Evolutionary conservation across 2,329 filamentous ascomycete genomes (phyloP).

Genomic region (Penicillium oxalicum): DNA sequence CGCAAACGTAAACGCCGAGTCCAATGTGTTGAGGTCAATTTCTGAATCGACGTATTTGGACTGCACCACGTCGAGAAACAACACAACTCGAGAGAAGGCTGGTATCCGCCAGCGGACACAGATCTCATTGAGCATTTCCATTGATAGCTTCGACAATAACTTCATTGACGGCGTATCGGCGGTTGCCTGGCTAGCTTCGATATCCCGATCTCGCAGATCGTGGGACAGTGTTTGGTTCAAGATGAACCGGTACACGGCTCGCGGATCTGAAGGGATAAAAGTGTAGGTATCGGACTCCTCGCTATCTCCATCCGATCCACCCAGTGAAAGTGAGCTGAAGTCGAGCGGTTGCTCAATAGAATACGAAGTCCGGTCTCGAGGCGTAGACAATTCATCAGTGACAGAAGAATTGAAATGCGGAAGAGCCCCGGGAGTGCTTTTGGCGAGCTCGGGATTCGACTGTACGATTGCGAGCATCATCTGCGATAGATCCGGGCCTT

Average conservation of each 20-base stretch:
- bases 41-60: conserved; percentile 83
- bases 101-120: conserved; percentile 85
- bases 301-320: conserved; percentile 38
- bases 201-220: conserved; percentile 52
- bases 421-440: conserved; percentile 59
- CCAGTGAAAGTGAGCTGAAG: conserved; percentile 56
- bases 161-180: conserved; percentile 47
- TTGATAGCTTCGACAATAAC: conserved; percentile 66
- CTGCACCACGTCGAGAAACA: conserved; percentile 77
- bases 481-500: conserved; percentile 77
- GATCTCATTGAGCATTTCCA: conserved; percentile 78
- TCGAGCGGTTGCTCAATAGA: conserved; percentile 61
- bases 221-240: conserved; percentile 66
- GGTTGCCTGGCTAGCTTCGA: conserved; percentile 45
- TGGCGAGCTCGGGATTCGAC: conserved; percentile 77
- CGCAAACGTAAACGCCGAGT: conserved; percentile 73
- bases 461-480: conserved; percentile 91
- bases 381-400: conserved; percentile 44
- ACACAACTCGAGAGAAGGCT: conserved; percentile 68
- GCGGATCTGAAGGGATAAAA: conserved; percentile 80
- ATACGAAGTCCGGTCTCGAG: conserved; percentile 46
- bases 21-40: conserved; percentile 72
- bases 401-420: conserved; percentile 49
- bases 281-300: conserved; percentile 61
- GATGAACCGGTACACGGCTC: conserved; percentile 76